These are phyloP conservation scores for Cucurbita maxima DNA, from an alignment of 306 rosid genomes.

Conservation along the genomic window DNA sequence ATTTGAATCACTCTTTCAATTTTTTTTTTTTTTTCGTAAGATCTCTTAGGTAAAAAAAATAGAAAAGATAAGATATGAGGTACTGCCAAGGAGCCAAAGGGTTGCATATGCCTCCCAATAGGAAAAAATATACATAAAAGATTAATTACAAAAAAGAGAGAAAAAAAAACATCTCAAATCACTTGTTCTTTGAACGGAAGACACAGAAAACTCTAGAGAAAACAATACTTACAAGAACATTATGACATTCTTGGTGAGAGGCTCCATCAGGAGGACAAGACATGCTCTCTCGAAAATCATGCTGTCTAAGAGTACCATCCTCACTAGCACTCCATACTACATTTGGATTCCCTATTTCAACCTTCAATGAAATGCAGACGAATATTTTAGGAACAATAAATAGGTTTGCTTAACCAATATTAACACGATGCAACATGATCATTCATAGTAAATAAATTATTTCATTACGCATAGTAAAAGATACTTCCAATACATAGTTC, in stretches of 20 bases:
- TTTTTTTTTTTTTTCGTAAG: background rate
- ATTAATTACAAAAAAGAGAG: background rate
- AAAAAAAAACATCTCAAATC: background rate
- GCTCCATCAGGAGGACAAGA: constrained; percentile 87
- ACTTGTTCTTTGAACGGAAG: background rate
- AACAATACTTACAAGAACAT: constrained; percentile 47
- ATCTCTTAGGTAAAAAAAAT: background rate
- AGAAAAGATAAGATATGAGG: background rate
- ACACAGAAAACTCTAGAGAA: background rate
- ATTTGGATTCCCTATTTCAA: constrained; percentile 90
- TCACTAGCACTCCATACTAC: constrained; percentile 99
- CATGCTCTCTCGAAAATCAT: constrained; percentile 81
- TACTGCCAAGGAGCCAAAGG: background rate
- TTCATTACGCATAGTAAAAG: background rate
- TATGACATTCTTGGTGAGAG: constrained; percentile 78
- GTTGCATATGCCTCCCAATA: background rate
- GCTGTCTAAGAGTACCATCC: constrained; percentile 97
- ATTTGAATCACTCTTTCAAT: background rate
- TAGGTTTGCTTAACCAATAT: background rate
- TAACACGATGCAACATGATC: background rate
- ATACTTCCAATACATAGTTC: background rate
- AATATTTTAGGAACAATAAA: background rate
- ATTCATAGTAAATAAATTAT: background rate
- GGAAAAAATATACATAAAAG: background rate
- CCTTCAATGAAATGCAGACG: constrained; percentile 31